Evolutionary conservation across 169 alveolate species (phyloP).

Genomic region (Plasmodium cynomolgi): DNA sequence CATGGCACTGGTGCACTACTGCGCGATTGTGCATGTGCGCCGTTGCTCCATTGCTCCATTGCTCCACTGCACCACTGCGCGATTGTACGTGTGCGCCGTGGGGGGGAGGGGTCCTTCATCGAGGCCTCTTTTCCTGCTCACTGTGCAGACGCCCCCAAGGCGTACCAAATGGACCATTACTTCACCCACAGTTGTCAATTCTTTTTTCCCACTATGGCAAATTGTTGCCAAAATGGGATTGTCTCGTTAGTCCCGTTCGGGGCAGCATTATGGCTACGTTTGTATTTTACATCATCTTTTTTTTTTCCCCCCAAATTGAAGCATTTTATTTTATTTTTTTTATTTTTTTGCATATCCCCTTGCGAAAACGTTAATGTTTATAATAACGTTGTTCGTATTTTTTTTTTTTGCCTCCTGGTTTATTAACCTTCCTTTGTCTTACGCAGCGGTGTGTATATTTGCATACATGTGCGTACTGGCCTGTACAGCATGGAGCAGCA

Average conservation of each 20-base stretch:
- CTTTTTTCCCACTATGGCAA: neutral
- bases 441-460: neutral
- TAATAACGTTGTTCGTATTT: neutral
- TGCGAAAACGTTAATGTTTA: neutral
- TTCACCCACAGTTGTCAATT: neutral
- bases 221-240: neutral
- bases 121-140: neutral
- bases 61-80: neutral
- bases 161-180: neutral
- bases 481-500: neutral
- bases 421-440: neutral
- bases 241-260: neutral
- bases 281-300: neutral
- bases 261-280: neutral
- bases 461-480: neutral
- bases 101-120: neutral
- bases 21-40: neutral
- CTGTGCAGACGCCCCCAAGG: neutral
- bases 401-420: neutral
- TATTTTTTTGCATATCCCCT: neutral
- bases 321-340: neutral
- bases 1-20: neutral
- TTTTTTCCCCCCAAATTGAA: neutral
- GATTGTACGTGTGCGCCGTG: neutral
- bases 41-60: neutral